A percentile compares a stretch with the other conserved stretches of the same genome.
phyloP scores from a whole-genome alignment of 176 grass and related monocot species.

The Oryza punctata region DNA sequence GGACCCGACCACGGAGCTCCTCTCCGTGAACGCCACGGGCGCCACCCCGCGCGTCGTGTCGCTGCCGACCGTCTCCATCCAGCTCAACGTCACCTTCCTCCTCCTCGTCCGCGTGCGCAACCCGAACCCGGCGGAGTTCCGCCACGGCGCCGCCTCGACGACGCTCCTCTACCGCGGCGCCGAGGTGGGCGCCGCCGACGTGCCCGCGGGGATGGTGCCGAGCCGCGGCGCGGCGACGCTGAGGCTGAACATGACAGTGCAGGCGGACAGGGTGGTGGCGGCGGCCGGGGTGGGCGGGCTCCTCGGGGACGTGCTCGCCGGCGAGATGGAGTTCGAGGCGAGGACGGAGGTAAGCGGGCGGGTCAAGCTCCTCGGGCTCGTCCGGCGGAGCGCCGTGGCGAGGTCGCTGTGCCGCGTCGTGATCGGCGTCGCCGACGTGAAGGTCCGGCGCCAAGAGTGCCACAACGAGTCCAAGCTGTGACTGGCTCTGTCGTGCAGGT shows the following conservation, averaged over 20 bases:
- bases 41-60: conserved; percentile 29
- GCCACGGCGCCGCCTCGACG: conserved; percentile 37
- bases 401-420: conserved; percentile 57
- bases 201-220: conserved; percentile 52
- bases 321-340: conserved; percentile 63
- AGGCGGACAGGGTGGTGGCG: conserved; percentile 50
- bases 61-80: conserved; percentile 33
- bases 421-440: conserved; percentile 57
- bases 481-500: neutral
- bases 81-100: conserved; percentile 72
- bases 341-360: conserved; percentile 52
- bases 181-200: conserved; percentile 45
- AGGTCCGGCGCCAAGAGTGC: conserved; percentile 67
- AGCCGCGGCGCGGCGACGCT: conserved; percentile 41
- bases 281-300: conserved; percentile 31
- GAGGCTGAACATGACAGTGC: conserved; percentile 51
- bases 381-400: conserved; percentile 51
- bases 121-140: conserved; percentile 74
- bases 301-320: conserved; percentile 54
- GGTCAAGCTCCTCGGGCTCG: conserved; percentile 58
- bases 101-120: conserved; percentile 66
- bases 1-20: conserved; percentile 51
- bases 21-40: conserved; percentile 53
- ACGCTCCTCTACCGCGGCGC: conserved; percentile 61
- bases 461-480: conserved; percentile 52